Base-by-base conservation (phyloP, 2,329 filamentous ascomycete genomes). In the Neopestalotiopsis clavispora region DNA sequence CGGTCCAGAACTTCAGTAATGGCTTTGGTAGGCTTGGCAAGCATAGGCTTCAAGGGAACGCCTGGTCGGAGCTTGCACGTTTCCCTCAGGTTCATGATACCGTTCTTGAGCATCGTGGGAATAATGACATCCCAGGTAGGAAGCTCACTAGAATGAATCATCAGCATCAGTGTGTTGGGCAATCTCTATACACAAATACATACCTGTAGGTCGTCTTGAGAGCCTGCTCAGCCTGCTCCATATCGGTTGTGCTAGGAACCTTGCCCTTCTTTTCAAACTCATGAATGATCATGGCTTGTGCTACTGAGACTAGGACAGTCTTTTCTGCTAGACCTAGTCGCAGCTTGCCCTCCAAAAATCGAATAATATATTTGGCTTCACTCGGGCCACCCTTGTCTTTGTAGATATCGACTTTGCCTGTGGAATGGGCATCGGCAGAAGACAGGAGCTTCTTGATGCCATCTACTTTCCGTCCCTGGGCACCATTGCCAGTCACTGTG, bases 1-100 rank as follows among this genome's bases (percentile, higher is more conserved):
- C 96, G 93, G 80, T 99, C 95, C 12, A 99, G 87, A 0, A 99
- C 96, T 81, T 99, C 96, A 0, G 95, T 97, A 75, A 99, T 98
- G 4, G 96, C 95, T 80, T 99, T 99, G 10, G 96, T 99, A 3
- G 96, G 96, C 76, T 98, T 98, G 23, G 96, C 96, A 83, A 99
- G 87, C 96, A 99, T 99, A 75, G 96, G 96, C 81, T 99, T 99
- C 69, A 99, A 85, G 0, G 96, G 96, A 17, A 99, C 93, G 71
- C 96, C 96, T 0, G 96, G 95, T 73, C 94, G 93, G 59, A 99
- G 87, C 79, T 97, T 97, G 87, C 96, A 98, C 68, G 92, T 89
- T 10, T 97, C 92, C 66, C 89, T 88, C 13, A 99, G 83, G 49
- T 94, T 91, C 83, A 92, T 89, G 71, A 99, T 93, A 20, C 96